Evolutionary conservation across 331 rosid genomes (phyloP).

Genomic region (Quercus lobata): DNA sequence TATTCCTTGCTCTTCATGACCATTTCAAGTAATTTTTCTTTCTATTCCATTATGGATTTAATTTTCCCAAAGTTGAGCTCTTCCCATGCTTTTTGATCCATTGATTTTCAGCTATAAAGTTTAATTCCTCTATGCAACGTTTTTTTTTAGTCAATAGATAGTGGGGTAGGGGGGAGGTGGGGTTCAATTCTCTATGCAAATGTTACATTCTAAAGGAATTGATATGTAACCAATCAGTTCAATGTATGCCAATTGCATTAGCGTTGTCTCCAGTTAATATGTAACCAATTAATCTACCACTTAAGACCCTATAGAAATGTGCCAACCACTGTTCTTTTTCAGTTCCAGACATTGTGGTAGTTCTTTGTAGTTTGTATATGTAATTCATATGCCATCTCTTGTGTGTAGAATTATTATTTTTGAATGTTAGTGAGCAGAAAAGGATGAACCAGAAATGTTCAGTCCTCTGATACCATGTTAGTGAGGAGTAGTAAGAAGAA

Average conservation of each 20-base stretch:
- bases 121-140: not conserved
- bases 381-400: not conserved
- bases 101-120: not conserved
- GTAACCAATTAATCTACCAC: not conserved
- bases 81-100: not conserved
- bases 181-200: not conserved
- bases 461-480: too few species aligned
- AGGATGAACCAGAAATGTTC: too few species aligned
- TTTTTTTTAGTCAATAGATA: too few species aligned
- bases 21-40: not conserved
- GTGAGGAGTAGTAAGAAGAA: too few species aligned
- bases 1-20: not conserved
- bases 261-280: not conserved
- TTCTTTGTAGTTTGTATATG: not conserved
- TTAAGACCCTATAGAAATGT: not conserved
- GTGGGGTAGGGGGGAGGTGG: too few species aligned
- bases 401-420: not conserved
- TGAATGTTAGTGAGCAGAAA: too few species aligned
- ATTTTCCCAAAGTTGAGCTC: not conserved
- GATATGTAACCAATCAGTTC: not conserved
- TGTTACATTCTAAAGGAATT: not conserved
- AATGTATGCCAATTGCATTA: not conserved
- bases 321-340: not conserved
- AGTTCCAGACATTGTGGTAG: not conserved
- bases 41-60: not conserved